Conservation (phyloP, 2,329 filamentous ascomycete species). For the Zarea fungicola region DNA sequence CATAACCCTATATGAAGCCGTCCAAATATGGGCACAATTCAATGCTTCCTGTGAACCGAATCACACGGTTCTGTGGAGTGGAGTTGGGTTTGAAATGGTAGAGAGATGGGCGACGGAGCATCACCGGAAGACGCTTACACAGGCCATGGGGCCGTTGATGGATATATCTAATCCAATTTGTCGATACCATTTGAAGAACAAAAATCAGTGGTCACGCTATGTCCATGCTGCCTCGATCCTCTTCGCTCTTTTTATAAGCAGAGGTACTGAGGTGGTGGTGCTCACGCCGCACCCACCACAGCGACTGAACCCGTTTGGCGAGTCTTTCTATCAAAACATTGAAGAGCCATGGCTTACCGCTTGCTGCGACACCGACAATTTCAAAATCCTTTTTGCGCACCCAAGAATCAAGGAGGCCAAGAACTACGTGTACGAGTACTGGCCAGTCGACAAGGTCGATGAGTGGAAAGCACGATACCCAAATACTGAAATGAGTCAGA, state of each 20-base stretch:
- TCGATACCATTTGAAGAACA: not conserved
- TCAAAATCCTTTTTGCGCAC: not conserved
- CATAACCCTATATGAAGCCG: not conserved
- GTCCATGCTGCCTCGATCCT: not conserved
- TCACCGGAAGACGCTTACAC: not conserved
- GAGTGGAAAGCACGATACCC: not conserved
- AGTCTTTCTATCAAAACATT: not conserved
- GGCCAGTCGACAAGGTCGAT: not conserved
- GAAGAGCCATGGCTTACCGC: not conserved
- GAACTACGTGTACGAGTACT: not conserved
- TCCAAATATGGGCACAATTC: not conserved
- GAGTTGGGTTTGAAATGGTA: not conserved
- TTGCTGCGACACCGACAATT: not conserved
- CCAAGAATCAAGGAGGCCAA: not conserved
- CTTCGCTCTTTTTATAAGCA: not conserved
- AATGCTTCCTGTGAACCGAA: not conserved
- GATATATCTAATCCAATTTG: not conserved
- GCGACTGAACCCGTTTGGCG: not conserved
- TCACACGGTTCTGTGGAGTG: not conserved
- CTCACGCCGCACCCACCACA: not conserved
- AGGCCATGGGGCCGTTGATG: not conserved
- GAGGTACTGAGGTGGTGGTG: not conserved
- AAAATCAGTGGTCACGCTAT: not conserved
- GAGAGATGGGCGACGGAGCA: not conserved
- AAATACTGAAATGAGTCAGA: not conserved